Evolutionary conservation across 148 eudicot species (phyloP).

Genomic region (Rhododendron simsii): DNA sequence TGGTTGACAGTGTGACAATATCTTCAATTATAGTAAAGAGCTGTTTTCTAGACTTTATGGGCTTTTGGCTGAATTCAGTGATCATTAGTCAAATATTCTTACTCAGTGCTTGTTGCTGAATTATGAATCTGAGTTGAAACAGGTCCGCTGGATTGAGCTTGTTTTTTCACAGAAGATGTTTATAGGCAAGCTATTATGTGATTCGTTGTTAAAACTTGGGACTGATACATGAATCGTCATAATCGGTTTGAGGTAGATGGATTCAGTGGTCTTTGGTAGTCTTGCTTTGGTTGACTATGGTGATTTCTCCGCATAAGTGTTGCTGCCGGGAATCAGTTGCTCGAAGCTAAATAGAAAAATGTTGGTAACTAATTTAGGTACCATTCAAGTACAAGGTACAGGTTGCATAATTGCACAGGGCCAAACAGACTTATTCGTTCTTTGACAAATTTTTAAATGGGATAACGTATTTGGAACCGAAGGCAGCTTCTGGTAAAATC

Average conservation of each 20-base stretch:
- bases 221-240: background rate
- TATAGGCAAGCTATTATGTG: background rate
- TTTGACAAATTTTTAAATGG: background rate
- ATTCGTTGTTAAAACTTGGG: background rate
- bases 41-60: background rate
- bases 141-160: background rate
- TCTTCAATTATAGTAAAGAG: background rate
- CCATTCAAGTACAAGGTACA: background rate
- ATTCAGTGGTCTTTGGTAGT: background rate
- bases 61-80: background rate
- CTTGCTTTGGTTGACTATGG: background rate
- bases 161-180: background rate
- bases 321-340: no score
- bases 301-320: background rate
- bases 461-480: background rate
- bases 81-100: background rate
- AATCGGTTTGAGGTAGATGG: background rate
- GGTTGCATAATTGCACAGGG: background rate
- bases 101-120: background rate
- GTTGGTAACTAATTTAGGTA: background rate
- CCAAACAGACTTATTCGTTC: background rate
- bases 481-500: background rate
- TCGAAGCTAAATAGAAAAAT: background rate
- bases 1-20: background rate
- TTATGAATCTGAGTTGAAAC: background rate